Conservation (phyloP, 2,329 filamentous ascomycete genomes). For the Botrytis aclada region DNA sequence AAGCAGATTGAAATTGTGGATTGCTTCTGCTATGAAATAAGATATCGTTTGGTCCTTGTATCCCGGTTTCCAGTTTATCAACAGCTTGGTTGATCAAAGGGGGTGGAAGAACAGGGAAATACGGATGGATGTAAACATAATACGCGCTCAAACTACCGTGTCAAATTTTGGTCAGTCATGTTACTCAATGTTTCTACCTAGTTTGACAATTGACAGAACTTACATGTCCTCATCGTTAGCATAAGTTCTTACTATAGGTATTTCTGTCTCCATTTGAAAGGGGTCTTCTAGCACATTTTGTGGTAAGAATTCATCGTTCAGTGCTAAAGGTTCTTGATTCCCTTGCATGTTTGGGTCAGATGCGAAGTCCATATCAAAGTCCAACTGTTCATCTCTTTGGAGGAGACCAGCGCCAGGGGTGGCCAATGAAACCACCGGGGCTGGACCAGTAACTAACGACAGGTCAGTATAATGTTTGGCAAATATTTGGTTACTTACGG, state of each 20-base stretch:
- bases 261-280: not conserved
- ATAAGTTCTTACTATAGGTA: slow-evolving; percentile 26
- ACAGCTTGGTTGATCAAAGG: slow-evolving; percentile 35
- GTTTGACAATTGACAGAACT: not conserved
- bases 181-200: too few relatives aligned
- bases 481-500: slow-evolving; percentile 1
- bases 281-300: slow-evolving; percentile 20
- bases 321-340: slow-evolving; percentile 1
- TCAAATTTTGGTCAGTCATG: slow-evolving; percentile 2
- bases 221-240: slow-evolving; percentile 33
- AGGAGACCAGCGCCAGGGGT: slow-evolving; percentile 15
- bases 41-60: slow-evolving; percentile 34
- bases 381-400: slow-evolving; percentile 2
- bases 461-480: not conserved
- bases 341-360: not conserved
- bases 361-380: slow-evolving; percentile 9
- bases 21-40: slow-evolving; percentile 38
- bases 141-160: slow-evolving; percentile 46
- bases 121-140: slow-evolving; percentile 52
- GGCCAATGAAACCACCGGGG: slow-evolving; percentile 11
- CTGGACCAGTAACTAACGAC: slow-evolving; percentile 9
- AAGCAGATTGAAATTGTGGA: slow-evolving; percentile 42
- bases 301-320: slow-evolving; percentile 23
- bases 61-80: slow-evolving; percentile 29
- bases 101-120: slow-evolving; percentile 49